Evolutionary conservation across 805 yeast species (phyloP), one percentile per base, ranked within the genome.

Genomic region (Sugiyamaella chiloensis): DNA sequence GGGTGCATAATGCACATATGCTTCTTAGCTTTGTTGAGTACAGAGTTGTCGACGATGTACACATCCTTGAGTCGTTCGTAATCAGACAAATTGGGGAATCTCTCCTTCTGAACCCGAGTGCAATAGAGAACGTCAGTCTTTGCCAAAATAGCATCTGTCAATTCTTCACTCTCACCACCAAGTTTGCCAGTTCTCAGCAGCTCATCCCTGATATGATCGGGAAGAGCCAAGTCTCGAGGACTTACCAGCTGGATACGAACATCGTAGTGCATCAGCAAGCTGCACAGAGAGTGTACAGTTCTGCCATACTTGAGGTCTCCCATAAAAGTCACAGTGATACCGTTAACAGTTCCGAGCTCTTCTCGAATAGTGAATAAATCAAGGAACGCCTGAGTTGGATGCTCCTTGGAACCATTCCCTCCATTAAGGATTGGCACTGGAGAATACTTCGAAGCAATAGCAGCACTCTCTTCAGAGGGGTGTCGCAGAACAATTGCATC

Each of bases 1-100:
- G 99, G 99, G 68, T 93, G 99, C 96, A 93, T 85, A 55, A 93
- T 85, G 69, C 96, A 88, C 98, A 93, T 93, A 72, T 93, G 96
- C 68, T 88, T 89, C 74, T 95, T 93, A 60, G 99, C 98, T 68
- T 85, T 82, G 24, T 88, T 77, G 65, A 93, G 78, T 53, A 91
- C 85, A 71, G 78, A 83, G 79, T 91, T 91, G 73, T 93, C 96
- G 52, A 93, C 93, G 64, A 88, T 79, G 70, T 89, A 93, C 8
- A 87, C 77, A 67, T 91, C 95, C 78, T 89, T 90, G 65, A 91
- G 80, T 63, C 91, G 78, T 68, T 85, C 84, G 71, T 88, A 93
- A 64, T 89, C 86, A 42, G 72, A 81, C 58, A 70, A 74, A 65
- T 82, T 81, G 44, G 76, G 72, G 69, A 93, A 95, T 73, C 99